Evolutionary conservation across 495 filamentous ascomycete species (phyloP).

Genomic region (Lasiosphaeria miniovina): DNA sequence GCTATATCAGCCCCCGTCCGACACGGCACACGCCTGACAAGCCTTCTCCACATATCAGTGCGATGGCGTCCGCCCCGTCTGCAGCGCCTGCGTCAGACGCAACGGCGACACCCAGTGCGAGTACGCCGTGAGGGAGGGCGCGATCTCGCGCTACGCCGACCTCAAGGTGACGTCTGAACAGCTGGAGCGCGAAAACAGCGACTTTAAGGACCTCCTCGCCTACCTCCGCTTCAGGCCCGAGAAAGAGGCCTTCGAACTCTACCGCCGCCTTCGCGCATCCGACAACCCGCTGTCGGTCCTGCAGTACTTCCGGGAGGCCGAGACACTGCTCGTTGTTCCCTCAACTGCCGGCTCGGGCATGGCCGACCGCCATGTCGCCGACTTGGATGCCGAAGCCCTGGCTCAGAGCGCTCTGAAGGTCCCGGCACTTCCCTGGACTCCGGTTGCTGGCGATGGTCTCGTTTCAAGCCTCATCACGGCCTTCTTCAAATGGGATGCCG

Average conservation of each 20-base stretch:
- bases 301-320: not conserved
- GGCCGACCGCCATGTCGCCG: not conserved
- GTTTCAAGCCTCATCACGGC: not conserved
- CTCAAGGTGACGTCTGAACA: not conserved
- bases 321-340: not conserved
- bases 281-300: not conserved
- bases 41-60: not conserved
- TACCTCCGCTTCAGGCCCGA: conserved; percentile 15
- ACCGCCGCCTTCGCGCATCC: conserved; percentile 12
- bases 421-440: not conserved
- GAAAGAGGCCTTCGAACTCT: conserved; percentile 15
- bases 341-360: not conserved
- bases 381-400: not conserved
- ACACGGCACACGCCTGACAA: not conserved
- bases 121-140: conserved; percentile 9
- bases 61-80: no score
- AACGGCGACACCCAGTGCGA: not conserved
- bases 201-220: conserved; percentile 18
- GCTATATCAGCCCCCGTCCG: not conserved
- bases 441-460: not conserved
- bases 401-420: not conserved
- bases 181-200: conserved; percentile 13
- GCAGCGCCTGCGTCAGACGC: no score
- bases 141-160: conserved; percentile 9
- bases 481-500: not conserved